A percentile compares a stretch with the other conserved stretches of the same genome.
Evolutionary conservation across 148 eudicot genomes (phyloP).

Genomic region (Rhododendron simsii): DNA sequence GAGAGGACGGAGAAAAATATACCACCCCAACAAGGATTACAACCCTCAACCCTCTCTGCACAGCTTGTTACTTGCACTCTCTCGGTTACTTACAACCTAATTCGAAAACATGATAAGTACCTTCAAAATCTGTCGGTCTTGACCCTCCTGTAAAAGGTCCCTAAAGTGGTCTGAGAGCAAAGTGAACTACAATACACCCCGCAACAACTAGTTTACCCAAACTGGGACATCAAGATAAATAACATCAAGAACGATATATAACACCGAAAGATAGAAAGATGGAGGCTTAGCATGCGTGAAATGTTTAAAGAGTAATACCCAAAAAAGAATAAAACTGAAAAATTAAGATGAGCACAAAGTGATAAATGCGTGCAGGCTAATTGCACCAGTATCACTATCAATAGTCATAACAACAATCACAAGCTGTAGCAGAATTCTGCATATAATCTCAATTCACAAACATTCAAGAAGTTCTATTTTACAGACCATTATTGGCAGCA

Average conservation of each 20-base stretch:
- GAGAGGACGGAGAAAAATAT: not conserved
- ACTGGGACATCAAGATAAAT: not conserved
- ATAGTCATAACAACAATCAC: not conserved
- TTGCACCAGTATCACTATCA: not conserved
- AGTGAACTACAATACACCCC: not conserved
- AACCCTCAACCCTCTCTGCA: not conserved
- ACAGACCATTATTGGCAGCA: constrained; percentile 11
- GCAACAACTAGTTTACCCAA: not conserved
- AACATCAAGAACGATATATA: not conserved
- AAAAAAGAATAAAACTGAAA: not conserved
- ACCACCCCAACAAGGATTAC: not conserved
- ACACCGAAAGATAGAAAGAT: not conserved
- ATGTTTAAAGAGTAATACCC: not conserved
- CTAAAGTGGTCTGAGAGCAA: not conserved
- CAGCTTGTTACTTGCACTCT: not conserved
- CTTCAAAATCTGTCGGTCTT: not conserved
- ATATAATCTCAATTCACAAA: not conserved
- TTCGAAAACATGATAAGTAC: not conserved
- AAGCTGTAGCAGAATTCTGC: constrained; percentile 6
- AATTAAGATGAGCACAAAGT: not conserved
- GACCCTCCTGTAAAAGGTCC: not conserved
- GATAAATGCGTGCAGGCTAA: no score
- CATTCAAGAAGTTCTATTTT: constrained; percentile 2
- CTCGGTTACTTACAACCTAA: not conserved
- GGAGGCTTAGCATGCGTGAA: not conserved